Evolutionary conservation across 2,329 filamentous ascomycete species (phyloP).

Genomic region (Ascochyta koolunga): DNA sequence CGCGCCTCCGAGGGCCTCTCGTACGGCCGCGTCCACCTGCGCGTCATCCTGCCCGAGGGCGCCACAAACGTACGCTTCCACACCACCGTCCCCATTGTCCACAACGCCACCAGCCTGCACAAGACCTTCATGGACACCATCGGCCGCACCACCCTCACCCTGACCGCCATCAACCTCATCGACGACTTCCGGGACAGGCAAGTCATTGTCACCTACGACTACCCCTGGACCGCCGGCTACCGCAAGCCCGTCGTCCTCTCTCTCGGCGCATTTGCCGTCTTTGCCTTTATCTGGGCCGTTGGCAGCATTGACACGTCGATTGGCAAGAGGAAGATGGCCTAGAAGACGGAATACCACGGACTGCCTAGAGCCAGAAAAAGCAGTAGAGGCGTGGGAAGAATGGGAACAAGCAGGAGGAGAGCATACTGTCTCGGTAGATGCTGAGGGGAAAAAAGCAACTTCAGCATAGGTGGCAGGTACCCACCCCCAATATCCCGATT

Average conservation of each 20-base stretch:
- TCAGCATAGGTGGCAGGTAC: slow-evolving; percentile 5
- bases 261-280: slow-evolving; percentile 73
- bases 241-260: slow-evolving; percentile 89
- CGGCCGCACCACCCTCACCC: slow-evolving; percentile 79
- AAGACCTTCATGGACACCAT: slow-evolving; percentile 93
- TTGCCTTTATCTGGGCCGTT: slow-evolving; percentile 74
- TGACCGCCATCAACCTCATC: slow-evolving; percentile 84
- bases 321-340: slow-evolving; percentile 58
- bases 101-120: slow-evolving; percentile 68
- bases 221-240: slow-evolving; percentile 73
- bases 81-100: slow-evolving; percentile 74
- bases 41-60: slow-evolving; percentile 88
- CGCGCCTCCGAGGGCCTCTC: slow-evolving; percentile 84
- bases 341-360: too few species aligned
- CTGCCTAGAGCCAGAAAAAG: too few species aligned
- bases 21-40: slow-evolving; percentile 80
- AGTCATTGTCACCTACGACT: slow-evolving; percentile 86
- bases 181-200: slow-evolving; percentile 88
- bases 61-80: slow-evolving; percentile 82
- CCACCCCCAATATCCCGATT: not conserved
- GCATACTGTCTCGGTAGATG: not conserved
- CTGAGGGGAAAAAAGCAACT: not conserved
- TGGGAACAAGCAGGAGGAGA: not conserved
- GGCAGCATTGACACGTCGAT: slow-evolving; percentile 84
- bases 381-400: not conserved